Percentiles rank a stretch among this genome's conserved stretches.
Evolutionary conservation across 768 basidiomycete species (phyloP).

Genomic region (Auriscalpium vulgare): DNA sequence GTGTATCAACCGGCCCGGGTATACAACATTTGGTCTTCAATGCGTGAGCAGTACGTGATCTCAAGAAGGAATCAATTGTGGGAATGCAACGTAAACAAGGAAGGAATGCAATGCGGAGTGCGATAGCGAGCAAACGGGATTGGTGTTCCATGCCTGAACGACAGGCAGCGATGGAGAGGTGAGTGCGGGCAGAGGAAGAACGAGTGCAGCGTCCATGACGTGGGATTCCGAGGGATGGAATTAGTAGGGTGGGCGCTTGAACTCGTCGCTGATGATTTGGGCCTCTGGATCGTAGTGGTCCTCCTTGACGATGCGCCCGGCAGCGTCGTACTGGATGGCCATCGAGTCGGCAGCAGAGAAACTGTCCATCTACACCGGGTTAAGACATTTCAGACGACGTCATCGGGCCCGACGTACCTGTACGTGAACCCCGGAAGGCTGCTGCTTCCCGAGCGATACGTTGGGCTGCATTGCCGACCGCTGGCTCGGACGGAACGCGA

Average conservation of each 20-base stretch:
- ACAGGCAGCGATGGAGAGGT: no score
- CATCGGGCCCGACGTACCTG: conserved; percentile 22
- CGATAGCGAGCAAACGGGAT: no score
- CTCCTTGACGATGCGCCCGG: conserved; percentile 38
- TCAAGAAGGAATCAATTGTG: no score
- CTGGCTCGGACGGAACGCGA: conserved; percentile 13
- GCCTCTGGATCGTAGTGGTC: conserved; percentile 52
- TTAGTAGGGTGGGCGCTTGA: conserved; percentile 40
- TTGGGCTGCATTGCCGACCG: conserved; percentile 1
- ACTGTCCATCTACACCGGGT: conserved; percentile 1
- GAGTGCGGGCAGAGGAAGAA: no score
- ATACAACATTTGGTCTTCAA: no score
- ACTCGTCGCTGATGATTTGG: conserved; percentile 50
- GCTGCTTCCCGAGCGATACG: conserved; percentile 8
- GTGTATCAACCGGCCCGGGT: no score
- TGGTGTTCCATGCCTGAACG: no score
- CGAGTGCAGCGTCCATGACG: no score
- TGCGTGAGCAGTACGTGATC: no score
- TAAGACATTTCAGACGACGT: background rate
- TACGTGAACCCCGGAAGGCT: conserved; percentile 24
- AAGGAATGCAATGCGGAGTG: no score
- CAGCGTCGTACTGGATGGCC: conserved; percentile 45
- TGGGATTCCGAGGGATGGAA: no score
- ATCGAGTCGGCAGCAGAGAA: conserved; percentile 16
- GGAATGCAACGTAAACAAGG: no score